Evolutionary conservation across 2,329 filamentous ascomycete genomes (phyloP), one percentile per base, ranked within the genome.

Genomic region (Aspergillus piperis): DNA sequence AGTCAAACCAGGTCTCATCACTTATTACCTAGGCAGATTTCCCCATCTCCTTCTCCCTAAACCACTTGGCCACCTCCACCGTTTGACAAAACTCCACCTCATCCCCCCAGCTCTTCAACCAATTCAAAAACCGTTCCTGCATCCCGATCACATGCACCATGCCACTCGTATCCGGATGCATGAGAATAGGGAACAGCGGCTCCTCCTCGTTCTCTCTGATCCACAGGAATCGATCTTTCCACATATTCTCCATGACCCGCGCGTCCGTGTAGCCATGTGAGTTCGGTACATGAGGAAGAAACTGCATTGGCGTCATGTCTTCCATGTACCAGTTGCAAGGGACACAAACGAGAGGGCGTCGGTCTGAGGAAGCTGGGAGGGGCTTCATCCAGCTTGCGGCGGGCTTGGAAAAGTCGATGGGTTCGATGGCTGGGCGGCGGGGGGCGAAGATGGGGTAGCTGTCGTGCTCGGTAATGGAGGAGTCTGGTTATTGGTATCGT

Each of bases 91-190:
- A 77, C 69, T 66, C 70, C 58, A 69, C 70, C 66, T 68, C 66
- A 55, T 72, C 69, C 53, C 66, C 70, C 53, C 70, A 80, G 3
- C 68, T 72, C 70, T 80, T 76, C 66, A 86, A 56, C 82, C 83
- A 86, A 36, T 55, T 67, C 61, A 86, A 71, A 62, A 84, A 78
- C 51, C 82, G 75, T 68, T 83, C 80, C 19, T 84, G 65, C 83
- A 85, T 85, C 0, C 83, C 83, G 66, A 86, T 82, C 1, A 87
- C 79, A 76, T 87, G 85, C 50, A 84, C 83, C 82, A 86, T 84
- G 0, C 84, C 84, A 67, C 81, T 84, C 3, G 82, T 86, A 73
- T 86, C 84, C 0, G 84, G 84, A 73, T 86, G 84, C 66, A 86
- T 69, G 2, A 86, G 72, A 17, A 86, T 68, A 17, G 81, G 80